These are phyloP conservation scores for Actinomortierella wolfii DNA, from an alignment of 371 early-diverging fungal species.

Conservation along the genomic window DNA sequence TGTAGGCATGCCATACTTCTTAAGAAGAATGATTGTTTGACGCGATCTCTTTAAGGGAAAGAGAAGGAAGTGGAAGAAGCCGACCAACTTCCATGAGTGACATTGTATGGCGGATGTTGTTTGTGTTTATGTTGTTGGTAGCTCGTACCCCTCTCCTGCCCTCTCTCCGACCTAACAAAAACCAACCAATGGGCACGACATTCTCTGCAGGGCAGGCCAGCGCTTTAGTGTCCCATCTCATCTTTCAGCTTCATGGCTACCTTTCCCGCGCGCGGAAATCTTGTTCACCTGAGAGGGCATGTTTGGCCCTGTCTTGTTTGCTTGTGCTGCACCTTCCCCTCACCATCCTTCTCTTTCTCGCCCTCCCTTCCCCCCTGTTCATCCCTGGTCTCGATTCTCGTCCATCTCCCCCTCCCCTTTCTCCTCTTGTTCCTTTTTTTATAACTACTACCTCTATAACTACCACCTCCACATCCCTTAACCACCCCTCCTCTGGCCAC, in stretches of 20 bases:
- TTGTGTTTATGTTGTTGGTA: no score
- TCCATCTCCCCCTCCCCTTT: not conserved
- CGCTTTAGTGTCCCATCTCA: not conserved
- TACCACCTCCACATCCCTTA: no score
- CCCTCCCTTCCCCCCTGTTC: not conserved
- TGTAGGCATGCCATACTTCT: no score
- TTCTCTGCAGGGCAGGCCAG: not conserved
- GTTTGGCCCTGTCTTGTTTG: not conserved
- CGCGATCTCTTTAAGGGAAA: no score
- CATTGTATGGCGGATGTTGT: no score
- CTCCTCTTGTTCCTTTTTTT: no score
- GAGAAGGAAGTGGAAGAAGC: no score
- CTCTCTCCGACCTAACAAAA: not conserved
- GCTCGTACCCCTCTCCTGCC: not conserved
- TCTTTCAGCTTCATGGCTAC: not conserved
- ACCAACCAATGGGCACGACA: not conserved
- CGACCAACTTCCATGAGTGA: no score
- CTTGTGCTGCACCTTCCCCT: no score
- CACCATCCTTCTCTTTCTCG: not conserved
- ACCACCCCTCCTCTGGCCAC: no score
- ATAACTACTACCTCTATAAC: no score
- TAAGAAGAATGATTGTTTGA: no score
- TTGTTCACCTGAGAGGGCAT: not conserved
- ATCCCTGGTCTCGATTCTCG: not conserved
- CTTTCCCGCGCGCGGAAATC: not conserved